Conservation (phyloP, 257 asterid species). For the Dorcoceras hygrometricum region DNA sequence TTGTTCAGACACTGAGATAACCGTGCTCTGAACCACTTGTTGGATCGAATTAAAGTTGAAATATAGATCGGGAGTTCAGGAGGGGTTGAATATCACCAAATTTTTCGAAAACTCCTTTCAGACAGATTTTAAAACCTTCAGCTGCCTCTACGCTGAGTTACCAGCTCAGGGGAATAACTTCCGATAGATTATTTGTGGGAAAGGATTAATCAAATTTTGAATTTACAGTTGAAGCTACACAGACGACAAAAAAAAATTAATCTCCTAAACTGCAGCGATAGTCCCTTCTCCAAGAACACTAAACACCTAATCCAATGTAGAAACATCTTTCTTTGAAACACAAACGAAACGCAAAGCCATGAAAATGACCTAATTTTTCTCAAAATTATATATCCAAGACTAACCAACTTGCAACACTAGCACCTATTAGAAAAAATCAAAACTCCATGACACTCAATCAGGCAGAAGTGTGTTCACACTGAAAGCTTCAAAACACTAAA, state of each 20-base stretch:
- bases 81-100: too few species aligned
- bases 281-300: not conserved
- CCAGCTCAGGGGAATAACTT: too few species aligned
- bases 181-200: not conserved
- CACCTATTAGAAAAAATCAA: not conserved
- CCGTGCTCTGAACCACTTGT: too few species aligned
- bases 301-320: not conserved
- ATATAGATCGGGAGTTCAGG: too few species aligned
- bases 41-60: too few species aligned
- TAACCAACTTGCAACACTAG: not conserved
- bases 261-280: not conserved
- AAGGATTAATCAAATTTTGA: too few species aligned
- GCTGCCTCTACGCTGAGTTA: too few species aligned
- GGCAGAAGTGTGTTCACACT: not conserved
- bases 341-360: not conserved
- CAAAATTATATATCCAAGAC: not conserved
- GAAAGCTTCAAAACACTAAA: not conserved
- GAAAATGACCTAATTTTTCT: constrained; percentile 22
- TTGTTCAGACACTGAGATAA: too few species aligned
- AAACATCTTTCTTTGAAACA: not conserved
- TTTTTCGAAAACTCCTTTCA: too few species aligned
- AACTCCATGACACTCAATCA: not conserved
- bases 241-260: not conserved
- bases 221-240: not conserved
- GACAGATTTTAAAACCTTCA: too few species aligned